These are phyloP conservation scores for Scleroderma citrinum DNA, from an alignment of 768 basidiomycete species.

Conservation along the genomic window DNA sequence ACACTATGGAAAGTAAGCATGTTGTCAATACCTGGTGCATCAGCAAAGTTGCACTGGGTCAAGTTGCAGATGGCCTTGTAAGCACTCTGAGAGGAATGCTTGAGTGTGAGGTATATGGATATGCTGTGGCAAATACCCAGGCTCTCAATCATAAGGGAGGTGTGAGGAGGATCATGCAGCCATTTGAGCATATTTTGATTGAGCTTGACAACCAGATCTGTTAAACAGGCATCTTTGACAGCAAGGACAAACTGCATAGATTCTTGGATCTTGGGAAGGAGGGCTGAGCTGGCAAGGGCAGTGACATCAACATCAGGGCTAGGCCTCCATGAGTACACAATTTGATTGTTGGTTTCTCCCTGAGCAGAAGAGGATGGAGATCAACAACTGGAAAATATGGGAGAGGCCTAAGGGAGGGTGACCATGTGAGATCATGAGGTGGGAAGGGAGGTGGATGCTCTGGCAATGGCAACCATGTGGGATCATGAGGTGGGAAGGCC, in stretches of 20 bases:
- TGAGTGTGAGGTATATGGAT: constrained; percentile 5
- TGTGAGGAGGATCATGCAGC: not conserved
- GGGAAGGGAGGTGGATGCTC: no score
- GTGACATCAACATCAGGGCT: not conserved
- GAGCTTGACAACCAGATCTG: not conserved
- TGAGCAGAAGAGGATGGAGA: no score
- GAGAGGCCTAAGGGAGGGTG: no score
- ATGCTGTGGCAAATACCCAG: constrained; percentile 1
- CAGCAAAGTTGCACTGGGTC: not conserved
- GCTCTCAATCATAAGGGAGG: not conserved
- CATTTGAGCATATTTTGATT: not conserved
- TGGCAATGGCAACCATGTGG: no score
- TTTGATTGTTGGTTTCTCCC: no score
- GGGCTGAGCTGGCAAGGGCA: not conserved
- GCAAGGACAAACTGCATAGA: not conserved
- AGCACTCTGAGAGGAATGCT: constrained; percentile 5
- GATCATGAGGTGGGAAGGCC: no score
- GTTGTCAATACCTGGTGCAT: constrained; percentile 2
- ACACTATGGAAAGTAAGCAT: constrained; percentile 11
- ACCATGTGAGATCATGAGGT: no score
- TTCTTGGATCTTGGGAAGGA: not conserved
- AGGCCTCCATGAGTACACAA: not conserved
- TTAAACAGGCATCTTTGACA: not conserved
- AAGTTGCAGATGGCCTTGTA: constrained; percentile 2
- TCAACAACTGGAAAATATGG: no score